Base-by-base conservation (phyloP, 495 filamentous ascomycete genomes). In the Lasiosphaeris hirsuta region DNA sequence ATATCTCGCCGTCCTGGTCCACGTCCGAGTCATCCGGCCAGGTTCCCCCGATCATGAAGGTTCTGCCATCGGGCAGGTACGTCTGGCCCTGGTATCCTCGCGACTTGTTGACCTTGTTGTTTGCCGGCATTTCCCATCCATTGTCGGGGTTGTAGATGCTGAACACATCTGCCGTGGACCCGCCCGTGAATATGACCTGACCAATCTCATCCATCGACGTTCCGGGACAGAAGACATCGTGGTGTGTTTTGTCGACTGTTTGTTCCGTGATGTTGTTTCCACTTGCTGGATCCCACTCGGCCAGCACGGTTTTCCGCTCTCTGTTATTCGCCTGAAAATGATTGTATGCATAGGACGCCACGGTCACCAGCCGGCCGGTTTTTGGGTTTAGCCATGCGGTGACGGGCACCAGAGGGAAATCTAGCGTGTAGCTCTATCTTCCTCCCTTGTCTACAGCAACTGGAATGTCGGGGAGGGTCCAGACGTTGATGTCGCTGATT, bases 211-310 rank as follows among this genome's bases (percentile, higher is more conserved):
- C 77, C 9, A 79, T 59, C 3, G 78, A 79, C 30, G 81, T 80
- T 0, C 84, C 83, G 5, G 84, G 82, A 63, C 84, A 86, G 61
- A 86, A 87, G 81, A 87, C 86, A 59, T 72, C 64, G 55, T 73
- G 69, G 7, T 73, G 56, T 10, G 76, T 84, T 49, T 84, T 69
- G 17, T 61, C 59, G 39, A 83, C 60, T 11, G 61, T 69, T 17
- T 67, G 62, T 39, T 75, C 67, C n/a, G 72, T 69, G 0, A 79
- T 64, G 0, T 54, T 64, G 0, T 54, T 63, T 6, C 65, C 61
- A 3, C 57, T 70, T 7, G 40, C 34, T 7, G 70, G 75, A 58
- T 74, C 65, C 67, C 68, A 79, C 14, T 70, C 70, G 10, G 77
- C 73, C 1, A 75, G 79, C 46, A 73, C 51, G 0, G 80, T 83